A percentile compares a stretch with the other conserved stretches of the same genome.
These are phyloP conservation scores for Lentinus polychrous DNA, from an alignment of 1,284 basidiomycete genomes.

Conservation along the genomic window DNA sequence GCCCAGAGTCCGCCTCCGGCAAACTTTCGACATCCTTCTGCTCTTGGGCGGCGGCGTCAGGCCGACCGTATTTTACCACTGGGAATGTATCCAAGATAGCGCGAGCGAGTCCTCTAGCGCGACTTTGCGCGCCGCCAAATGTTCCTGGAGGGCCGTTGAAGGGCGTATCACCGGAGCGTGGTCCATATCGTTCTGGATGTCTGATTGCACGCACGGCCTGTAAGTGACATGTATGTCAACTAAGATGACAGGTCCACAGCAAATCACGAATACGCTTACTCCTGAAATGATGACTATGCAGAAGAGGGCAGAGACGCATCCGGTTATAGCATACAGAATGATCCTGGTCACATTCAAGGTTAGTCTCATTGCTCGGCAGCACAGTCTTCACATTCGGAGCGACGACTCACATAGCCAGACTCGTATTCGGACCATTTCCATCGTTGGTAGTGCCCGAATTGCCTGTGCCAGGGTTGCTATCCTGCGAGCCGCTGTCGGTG, in stretches of 20 bases:
- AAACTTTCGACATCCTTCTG: slow-evolving; percentile 29
- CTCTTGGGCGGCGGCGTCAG: slow-evolving; percentile 10
- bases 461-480: slow-evolving; percentile 14
- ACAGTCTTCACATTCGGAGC: neutral
- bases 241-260: slow-evolving; percentile 3
- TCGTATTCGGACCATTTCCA: slow-evolving; percentile 40
- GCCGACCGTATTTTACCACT: slow-evolving; percentile 72
- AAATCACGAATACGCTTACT: slow-evolving; percentile 33
- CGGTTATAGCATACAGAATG: slow-evolving; percentile 81
- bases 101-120: slow-evolving; percentile 74
- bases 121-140: slow-evolving; percentile 48
- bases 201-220: slow-evolving; percentile 77
- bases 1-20: neutral
- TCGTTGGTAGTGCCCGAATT: slow-evolving; percentile 9
- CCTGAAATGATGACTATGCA: slow-evolving; percentile 77
- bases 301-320: slow-evolving; percentile 77
- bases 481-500: slow-evolving; percentile 27
- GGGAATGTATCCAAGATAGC: slow-evolving; percentile 95
- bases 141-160: slow-evolving; percentile 26
- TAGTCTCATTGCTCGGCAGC: neutral
- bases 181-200: slow-evolving; percentile 89
- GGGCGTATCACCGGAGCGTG: slow-evolving; percentile 42
- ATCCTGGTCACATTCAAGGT: slow-evolving; percentile 45
- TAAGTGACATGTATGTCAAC: slow-evolving; percentile 6
- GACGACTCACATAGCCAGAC: slow-evolving; percentile 61